These are phyloP conservation scores for Cladosporium colombiae DNA, from an alignment of 2,329 filamentous ascomycete species.

Conservation along the genomic window DNA sequence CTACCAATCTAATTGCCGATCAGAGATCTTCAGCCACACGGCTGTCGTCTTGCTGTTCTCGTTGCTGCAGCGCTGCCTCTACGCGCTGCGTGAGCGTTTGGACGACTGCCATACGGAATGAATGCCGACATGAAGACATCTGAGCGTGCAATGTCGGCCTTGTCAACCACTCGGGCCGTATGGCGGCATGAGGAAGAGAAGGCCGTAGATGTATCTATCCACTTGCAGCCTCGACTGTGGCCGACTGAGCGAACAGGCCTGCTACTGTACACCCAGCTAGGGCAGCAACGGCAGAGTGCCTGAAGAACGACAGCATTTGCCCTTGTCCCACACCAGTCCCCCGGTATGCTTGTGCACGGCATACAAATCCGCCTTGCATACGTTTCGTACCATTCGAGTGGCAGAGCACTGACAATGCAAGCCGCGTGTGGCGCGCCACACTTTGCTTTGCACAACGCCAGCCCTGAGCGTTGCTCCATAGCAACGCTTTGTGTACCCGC, in stretches of 20 bases:
- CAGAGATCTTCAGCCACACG: neutral
- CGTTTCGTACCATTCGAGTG: neutral
- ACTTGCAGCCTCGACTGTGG: no score
- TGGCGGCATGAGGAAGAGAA: neutral
- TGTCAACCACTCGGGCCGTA: no score
- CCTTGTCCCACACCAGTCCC: no score
- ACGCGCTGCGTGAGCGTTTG: neutral
- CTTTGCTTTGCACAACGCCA: neutral
- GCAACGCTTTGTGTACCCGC: neutral
- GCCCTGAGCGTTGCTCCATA: neutral
- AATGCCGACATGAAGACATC: neutral
- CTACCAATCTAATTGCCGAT: neutral
- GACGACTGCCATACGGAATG: neutral
- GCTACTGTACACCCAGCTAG: neutral
- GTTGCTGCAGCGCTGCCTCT: neutral
- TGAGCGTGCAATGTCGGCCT: no score
- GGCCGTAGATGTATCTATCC: neutral
- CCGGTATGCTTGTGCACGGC: no score
- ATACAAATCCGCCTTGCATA: no score
- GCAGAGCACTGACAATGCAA: neutral
- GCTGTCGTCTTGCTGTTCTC: neutral
- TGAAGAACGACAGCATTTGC: neutral
- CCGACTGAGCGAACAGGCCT: neutral
- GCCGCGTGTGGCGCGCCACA: neutral
- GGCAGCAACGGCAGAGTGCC: neutral